These are phyloP conservation scores for Erythrophleum fordii DNA, from an alignment of 306 rosid species.

Conservation along the genomic window DNA sequence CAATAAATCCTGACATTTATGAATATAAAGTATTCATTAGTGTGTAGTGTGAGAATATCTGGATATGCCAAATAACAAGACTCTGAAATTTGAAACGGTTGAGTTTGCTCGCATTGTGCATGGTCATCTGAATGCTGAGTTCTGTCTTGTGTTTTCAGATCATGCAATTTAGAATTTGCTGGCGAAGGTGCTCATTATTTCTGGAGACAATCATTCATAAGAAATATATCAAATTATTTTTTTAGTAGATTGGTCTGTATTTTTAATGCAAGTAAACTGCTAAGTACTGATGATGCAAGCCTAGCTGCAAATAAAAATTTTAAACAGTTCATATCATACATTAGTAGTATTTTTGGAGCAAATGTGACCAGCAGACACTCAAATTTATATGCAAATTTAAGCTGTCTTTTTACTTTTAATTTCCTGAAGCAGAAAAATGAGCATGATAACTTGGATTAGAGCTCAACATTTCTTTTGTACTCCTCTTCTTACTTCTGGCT, in stretches of 20 bases:
- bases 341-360: constrained; percentile 20
- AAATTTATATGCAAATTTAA: constrained; percentile 2
- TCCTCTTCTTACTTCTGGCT: neutral
- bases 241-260: neutral
- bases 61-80: neutral
- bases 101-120: neutral
- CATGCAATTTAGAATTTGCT: constrained; percentile 17
- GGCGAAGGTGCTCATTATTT: neutral
- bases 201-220: neutral
- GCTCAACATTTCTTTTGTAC: neutral
- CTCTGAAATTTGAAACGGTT: neutral
- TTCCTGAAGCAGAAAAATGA: constrained; percentile 17
- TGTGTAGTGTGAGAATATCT: neutral
- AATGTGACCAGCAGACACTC: constrained; percentile 15
- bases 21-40: neutral
- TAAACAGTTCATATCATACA: neutral
- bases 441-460: constrained; percentile 19
- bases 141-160: neutral
- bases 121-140: neutral
- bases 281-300: neutral
- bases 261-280: constrained; percentile 30
- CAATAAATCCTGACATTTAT: neutral
- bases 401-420: constrained; percentile 21
- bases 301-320: constrained; percentile 18
- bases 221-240: neutral